phyloP scores from a whole-genome alignment of 1,139 yeast species.

The Sporopachydermia cereana region DNA sequence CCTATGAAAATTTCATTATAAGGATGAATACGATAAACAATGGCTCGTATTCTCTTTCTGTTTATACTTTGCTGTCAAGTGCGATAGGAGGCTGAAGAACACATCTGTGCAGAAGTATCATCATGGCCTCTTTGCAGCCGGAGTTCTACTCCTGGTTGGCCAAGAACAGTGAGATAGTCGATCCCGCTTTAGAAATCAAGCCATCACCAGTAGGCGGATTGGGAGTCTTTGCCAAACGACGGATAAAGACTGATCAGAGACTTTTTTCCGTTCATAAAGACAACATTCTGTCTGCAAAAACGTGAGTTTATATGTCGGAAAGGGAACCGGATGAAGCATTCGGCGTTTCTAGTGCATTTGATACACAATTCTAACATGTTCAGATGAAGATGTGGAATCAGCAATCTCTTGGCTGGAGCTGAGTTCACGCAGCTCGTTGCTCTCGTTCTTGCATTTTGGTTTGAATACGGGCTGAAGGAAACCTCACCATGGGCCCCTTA shows the following conservation, averaged over 20 bases:
- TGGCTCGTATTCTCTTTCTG: too few species aligned
- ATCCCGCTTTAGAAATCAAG: slow-evolving; percentile 29
- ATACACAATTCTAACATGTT: slow-evolving; percentile 30
- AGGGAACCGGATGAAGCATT: neutral
- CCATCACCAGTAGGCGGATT: slow-evolving; percentile 50
- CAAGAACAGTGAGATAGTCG: slow-evolving; percentile 10
- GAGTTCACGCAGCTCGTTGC: slow-evolving; percentile 54
- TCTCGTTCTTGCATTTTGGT: slow-evolving; percentile 55
- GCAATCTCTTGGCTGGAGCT: slow-evolving; percentile 54
- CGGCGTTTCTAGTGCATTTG: slow-evolving; percentile 24
- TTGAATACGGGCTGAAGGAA: slow-evolving; percentile 45
- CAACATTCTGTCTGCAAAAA: slow-evolving; percentile 22
- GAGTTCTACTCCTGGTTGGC: neutral
- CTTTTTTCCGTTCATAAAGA: slow-evolving; percentile 22
- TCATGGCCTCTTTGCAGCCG: neutral
- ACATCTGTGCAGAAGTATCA: too few species aligned
- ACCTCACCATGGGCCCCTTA: slow-evolving; percentile 71
- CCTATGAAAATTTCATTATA: too few species aligned
- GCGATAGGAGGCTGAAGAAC: too few species aligned
- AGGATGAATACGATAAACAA: too few species aligned
- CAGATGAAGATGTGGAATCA: slow-evolving; percentile 33
- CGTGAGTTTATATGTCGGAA: slow-evolving; percentile 13
- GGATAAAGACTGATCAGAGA: slow-evolving; percentile 24
- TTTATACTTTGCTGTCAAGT: too few species aligned
- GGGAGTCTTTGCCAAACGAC: slow-evolving; percentile 55